Base-by-base conservation (phyloP, 2,329 filamentous ascomycete species). In the Talaromyces rugulosus region DNA sequence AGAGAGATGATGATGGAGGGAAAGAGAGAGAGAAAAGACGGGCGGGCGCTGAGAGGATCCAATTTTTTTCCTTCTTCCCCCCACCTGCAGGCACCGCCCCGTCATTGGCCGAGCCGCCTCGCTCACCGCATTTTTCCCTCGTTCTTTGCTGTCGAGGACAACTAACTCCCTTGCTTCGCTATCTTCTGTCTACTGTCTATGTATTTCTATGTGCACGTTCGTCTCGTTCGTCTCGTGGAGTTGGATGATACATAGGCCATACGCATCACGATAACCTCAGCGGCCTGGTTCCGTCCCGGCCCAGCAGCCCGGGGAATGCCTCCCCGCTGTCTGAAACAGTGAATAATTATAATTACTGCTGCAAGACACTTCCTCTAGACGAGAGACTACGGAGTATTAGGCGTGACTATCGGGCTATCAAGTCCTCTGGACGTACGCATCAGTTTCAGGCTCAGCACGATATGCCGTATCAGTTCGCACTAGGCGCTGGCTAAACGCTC, bases 61-160 rank as follows among this genome's bases (percentile, higher is more conserved):
- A 47, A 27, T 47, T 47, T 47, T 47, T 47, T 47, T 47, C 23
- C 44, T 18, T 56, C 18, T 31, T 53, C 6, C 50, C 50, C 44
- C 44, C 44, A 47, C 44, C 67, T 66, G 57, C 60, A 62, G 70
- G 66, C 60, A 65, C 66, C 62, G 64, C 64, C 62, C 65, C 60
- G 55, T 62, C 60, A 64, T 56, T 57, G 14, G 56, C 60, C 44
- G 42, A 31, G 6, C 12, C 52, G 18, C 23, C 62, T 64, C 23
- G 23, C 23, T 23, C 62, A 64, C 62, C 62, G 62, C 62, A 64
- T 64, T 53, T 64, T 64, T 54, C 9, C 1, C 11, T 36, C 33
- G 28, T 31, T 58, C 58, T 36, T 36, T 36, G 33, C 33, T 36
- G 33, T 36, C 33, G 23, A 23, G 23, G 23, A 23, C 23, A 23